These are phyloP conservation scores for Gonium pectorale DNA, from an alignment of 139 green algal species.

Conservation along the genomic window DNA sequence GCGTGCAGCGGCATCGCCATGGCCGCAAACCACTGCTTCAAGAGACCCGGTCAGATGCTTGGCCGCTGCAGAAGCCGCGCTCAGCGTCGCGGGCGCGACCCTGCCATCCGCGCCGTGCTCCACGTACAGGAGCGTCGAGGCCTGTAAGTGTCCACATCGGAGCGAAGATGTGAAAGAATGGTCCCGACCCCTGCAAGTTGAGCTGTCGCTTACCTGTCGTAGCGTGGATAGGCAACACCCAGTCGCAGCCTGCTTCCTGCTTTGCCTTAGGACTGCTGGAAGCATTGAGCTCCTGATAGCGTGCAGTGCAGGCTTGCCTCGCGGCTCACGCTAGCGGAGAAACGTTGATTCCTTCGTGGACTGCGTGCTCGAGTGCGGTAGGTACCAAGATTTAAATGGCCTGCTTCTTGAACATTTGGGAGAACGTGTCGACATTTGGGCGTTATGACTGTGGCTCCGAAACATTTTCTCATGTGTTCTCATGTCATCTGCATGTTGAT, in stretches of 20 bases:
- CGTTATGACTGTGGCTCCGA: no score
- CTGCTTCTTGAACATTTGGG: no score
- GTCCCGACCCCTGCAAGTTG: background rate
- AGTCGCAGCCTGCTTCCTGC: background rate
- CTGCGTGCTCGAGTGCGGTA: no score
- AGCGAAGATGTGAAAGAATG: background rate
- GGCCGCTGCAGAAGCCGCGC: constrained; percentile 22
- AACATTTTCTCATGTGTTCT: no score
- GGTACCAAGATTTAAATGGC: no score
- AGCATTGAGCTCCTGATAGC: no score
- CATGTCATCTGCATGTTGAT: no score
- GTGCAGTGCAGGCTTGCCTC: no score
- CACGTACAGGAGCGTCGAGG: constrained; percentile 55
- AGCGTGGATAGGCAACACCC: background rate
- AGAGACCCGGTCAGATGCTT: constrained; percentile 8
- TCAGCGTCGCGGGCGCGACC: constrained; percentile 51
- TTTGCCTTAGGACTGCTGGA: background rate
- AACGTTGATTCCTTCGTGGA: no score
- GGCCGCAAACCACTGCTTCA: constrained; percentile 15
- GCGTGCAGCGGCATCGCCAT: constrained; percentile 27
- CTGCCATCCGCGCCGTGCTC: constrained; percentile 52
- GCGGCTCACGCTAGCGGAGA: no score
- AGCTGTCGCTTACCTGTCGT: constrained; percentile 35
- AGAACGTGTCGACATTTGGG: no score
- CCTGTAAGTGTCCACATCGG: background rate